Conservation (phyloP, 2,329 filamentous ascomycete genomes). For the Cladosporium sp. region DNA sequence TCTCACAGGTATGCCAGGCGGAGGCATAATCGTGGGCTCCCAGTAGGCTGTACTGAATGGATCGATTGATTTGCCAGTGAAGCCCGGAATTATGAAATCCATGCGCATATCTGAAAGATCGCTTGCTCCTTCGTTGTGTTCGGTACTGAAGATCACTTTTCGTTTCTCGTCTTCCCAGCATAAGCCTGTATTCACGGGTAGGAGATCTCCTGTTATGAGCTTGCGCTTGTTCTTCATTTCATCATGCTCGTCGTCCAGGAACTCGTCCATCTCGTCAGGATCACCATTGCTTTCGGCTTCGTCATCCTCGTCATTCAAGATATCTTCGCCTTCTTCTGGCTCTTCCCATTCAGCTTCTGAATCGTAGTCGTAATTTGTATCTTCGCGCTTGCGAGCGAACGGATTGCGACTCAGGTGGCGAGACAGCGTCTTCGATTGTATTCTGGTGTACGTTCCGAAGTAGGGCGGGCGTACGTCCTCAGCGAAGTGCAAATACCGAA, state of each 20-base stretch:
- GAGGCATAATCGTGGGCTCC: slow-evolving; percentile 38
- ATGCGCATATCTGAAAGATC: slow-evolving; percentile 28
- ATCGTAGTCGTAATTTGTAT: slow-evolving; percentile 77
- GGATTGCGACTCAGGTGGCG: slow-evolving; percentile 52
- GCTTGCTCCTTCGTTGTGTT: slow-evolving; percentile 33
- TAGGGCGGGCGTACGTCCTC: slow-evolving; percentile 65
- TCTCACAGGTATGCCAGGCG: slow-evolving; percentile 13
- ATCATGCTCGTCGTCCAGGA: slow-evolving; percentile 77
- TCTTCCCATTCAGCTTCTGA: slow-evolving; percentile 83
- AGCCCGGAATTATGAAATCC: slow-evolving; percentile 26
- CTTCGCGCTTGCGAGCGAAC: slow-evolving; percentile 51
- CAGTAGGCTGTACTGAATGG: slow-evolving; percentile 84
- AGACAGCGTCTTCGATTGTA: slow-evolving; percentile 44
- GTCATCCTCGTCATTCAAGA: slow-evolving; percentile 62
- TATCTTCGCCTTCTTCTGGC: slow-evolving; percentile 63
- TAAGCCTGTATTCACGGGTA: slow-evolving; percentile 73
- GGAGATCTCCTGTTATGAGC: slow-evolving; percentile 61
- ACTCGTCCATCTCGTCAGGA: slow-evolving; percentile 85
- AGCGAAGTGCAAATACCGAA: slow-evolving; percentile 60
- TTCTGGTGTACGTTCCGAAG: slow-evolving; percentile 66
- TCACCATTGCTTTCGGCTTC: slow-evolving; percentile 67
- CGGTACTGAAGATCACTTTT: slow-evolving; percentile 45
- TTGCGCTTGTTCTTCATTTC: slow-evolving; percentile 58
- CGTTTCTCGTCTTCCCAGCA: slow-evolving; percentile 69
- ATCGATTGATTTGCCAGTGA: slow-evolving; percentile 60